These are phyloP conservation scores for Striga hermonthica DNA, from an alignment of 305 asterid species.

Conservation along the genomic window DNA sequence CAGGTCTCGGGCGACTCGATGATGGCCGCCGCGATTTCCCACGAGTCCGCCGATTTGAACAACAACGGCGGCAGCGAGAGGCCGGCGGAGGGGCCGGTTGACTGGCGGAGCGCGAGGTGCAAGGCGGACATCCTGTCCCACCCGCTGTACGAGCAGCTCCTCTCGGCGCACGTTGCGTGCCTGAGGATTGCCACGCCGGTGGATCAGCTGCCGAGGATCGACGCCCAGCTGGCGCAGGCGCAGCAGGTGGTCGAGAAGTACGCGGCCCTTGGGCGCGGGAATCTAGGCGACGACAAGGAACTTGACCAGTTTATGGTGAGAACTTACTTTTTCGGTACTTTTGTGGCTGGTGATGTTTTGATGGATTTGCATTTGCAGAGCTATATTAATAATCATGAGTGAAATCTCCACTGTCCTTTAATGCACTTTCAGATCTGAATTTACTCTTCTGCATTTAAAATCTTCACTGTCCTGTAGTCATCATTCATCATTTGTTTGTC, in stretches of 20 bases:
- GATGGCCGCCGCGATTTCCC: slow-evolving; percentile 26
- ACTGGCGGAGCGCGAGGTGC: slow-evolving; percentile 78
- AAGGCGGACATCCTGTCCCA: slow-evolving; percentile 81
- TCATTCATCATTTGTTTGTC: no score
- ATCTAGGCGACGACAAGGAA: slow-evolving; percentile 59
- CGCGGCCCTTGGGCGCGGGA: slow-evolving; percentile 59
- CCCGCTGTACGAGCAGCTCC: slow-evolving; percentile 81
- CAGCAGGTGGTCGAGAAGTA: slow-evolving; percentile 82
- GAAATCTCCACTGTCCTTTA: no score
- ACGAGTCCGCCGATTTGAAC: slow-evolving; percentile 38
- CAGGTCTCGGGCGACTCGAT: background rate
- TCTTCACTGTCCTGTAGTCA: no score
- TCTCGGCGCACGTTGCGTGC: slow-evolving; percentile 90
- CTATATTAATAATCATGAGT: no score
- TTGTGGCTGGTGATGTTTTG: no score
- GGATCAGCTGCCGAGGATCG: slow-evolving; percentile 90
- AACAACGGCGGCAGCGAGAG: slow-evolving; percentile 36
- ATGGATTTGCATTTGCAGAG: no score
- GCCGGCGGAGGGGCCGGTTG: slow-evolving; percentile 34
- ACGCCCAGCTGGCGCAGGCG: slow-evolving; percentile 85
- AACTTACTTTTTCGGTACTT: background rate
- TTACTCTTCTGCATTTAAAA: no score
- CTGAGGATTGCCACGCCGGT: slow-evolving; percentile 94
- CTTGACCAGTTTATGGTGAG: slow-evolving; percentile 87
- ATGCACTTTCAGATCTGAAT: no score